Evolutionary conservation across 176 grass and related monocot species (phyloP).

Genomic region (Zea mays): DNA sequence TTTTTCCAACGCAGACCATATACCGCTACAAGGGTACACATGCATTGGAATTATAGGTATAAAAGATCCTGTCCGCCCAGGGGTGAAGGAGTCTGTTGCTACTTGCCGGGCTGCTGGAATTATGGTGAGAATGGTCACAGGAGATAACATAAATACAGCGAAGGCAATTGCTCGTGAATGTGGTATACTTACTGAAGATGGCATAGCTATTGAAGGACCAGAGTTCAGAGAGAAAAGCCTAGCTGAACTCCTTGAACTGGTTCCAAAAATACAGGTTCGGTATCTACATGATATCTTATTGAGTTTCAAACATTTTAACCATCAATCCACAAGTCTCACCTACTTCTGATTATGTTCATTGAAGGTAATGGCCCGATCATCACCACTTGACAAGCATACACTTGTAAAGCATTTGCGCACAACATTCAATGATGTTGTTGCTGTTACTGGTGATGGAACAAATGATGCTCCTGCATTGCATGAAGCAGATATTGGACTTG

Average conservation of each 20-base stretch:
- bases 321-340: conserved; percentile 22
- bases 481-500: conserved; percentile 99
- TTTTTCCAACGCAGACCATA: conserved; percentile 52
- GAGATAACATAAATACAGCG: conserved; percentile 96
- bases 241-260: conserved; percentile 60
- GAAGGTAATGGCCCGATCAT: conserved; percentile 97
- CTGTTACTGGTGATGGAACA: conserved; percentile 97
- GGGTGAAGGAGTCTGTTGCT: conserved; percentile 94
- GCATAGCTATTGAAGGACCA: conserved; percentile 86
- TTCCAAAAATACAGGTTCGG: conserved; percentile 93
- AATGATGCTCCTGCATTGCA: conserved; percentile 97
- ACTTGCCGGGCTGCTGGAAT: conserved; percentile 84
- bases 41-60: conserved; percentile 94
- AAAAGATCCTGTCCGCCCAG: conserved; percentile 92
- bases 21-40: conserved; percentile 71
- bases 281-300: conserved; percentile 18
- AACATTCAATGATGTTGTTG: conserved; percentile 88
- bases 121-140: conserved; percentile 94
- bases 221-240: conserved; percentile 84
- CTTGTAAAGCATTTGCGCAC: conserved; percentile 89
- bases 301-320: conserved; percentile 1
- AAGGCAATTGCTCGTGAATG: conserved; percentile 94
- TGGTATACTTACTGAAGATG: conserved; percentile 91
- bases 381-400: conserved; percentile 92
- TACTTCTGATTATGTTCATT: conserved; percentile 35